Percentiles rank a stretch among this genome's conserved stretches.
These are phyloP conservation scores for Trichoderma sp. DNA, from an alignment of 2,329 filamentous ascomycete species.

Conservation along the genomic window DNA sequence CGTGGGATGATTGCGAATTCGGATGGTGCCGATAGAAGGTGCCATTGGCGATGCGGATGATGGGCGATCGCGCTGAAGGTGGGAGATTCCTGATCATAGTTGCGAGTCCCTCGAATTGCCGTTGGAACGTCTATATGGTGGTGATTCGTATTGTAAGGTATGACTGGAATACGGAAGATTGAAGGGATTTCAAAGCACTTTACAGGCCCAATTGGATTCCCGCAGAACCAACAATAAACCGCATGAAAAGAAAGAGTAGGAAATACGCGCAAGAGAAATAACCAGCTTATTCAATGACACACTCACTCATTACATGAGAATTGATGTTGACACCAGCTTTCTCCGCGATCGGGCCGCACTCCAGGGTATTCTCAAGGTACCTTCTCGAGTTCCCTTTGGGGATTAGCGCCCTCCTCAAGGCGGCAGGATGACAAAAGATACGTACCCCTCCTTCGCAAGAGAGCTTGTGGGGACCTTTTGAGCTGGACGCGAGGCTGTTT, in stretches of 20 bases:
- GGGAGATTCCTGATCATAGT: conserved; percentile 37
- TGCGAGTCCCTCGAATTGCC: background rate
- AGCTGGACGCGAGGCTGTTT: conserved; percentile 30
- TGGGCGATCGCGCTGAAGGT: conserved; percentile 45
- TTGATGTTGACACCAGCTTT: background rate
- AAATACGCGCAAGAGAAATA: background rate
- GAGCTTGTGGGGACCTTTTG: background rate
- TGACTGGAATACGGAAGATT: background rate
- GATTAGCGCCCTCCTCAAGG: background rate
- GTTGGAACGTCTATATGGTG: background rate
- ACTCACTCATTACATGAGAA: background rate
- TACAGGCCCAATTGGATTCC: background rate
- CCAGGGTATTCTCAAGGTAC: background rate
- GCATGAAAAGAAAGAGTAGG: background rate
- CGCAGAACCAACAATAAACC: background rate
- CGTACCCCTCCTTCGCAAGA: conserved; percentile 22
- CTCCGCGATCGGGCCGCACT: conserved; percentile 25
- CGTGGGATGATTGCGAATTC: conserved; percentile 44
- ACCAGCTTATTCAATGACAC: background rate
- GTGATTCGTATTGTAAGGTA: background rate
- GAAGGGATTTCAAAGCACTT: background rate
- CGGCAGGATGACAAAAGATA: conserved; percentile 19
- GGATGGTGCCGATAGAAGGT: conserved; percentile 82
- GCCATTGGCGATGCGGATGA: conserved; percentile 72
- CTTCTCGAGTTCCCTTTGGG: background rate